Evolutionary conservation across 768 basidiomycete genomes (phyloP), one percentile per base, ranked within the genome.

Genomic region (Russula virescens): DNA sequence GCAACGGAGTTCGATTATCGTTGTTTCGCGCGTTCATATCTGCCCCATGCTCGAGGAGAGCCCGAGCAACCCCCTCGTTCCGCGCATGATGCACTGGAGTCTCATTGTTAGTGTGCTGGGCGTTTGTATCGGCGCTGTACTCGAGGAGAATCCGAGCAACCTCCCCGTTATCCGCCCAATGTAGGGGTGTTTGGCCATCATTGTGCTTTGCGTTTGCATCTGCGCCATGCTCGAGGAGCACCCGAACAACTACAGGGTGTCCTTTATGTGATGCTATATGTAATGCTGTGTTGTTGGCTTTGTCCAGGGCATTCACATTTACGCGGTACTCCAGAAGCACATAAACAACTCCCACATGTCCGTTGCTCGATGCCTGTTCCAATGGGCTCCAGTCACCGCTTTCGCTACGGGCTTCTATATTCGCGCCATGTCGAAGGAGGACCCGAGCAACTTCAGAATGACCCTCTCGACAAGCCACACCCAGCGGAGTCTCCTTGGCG

Each of bases 81-180:
- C 2, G 0, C 34, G 34, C 51, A 2, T 1, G 5, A 21, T 52
- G 31, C 16, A 52, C 14, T 16, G 51, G 34, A 23, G 51, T 35
- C 1, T 3, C 0, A 5, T n/a, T 9, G n/a, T 14, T 1, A 5
- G 2, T 0, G 11, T 14, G 1, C 34, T 16, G 31, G 31, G 31
- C n/a, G 11, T 14, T 52, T 34, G 14, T 8, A 31, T 31, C 31
- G 3, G 31, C 31, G 31, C 31, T 8, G 31, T 31, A 8, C 3
- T 31, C 31, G 31, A 31, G 31, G 31, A 31, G 31, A 31, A 31
- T 31, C 31, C 31, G 31, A 31, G 31, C 31, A 31, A 31, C 8
- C 31, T 8, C 31, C 31, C 8, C 31, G 31, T 31, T 8, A 3
- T 31, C 8, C 31, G 31, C 31, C 3, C 31, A 31, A 8, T 31